These are phyloP conservation scores for Vigna radiata DNA, from an alignment of 306 rosid species.

Conservation along the genomic window DNA sequence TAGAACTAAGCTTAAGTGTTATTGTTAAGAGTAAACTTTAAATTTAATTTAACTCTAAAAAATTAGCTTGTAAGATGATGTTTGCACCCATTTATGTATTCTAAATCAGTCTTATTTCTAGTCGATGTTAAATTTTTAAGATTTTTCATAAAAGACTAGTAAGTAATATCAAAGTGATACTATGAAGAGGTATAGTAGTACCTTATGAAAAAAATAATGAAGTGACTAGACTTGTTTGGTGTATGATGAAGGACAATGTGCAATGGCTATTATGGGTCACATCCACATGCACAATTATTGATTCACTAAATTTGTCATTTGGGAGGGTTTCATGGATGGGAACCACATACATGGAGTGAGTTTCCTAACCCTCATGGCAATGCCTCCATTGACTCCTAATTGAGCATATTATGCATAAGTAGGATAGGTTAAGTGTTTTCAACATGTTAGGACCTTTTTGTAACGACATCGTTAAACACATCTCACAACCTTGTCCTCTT, in stretches of 20 bases:
- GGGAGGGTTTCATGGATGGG: conserved; percentile 7
- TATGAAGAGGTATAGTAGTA: no score
- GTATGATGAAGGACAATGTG: conserved; percentile 28
- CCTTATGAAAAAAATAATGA: not conserved
- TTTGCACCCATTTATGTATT: no score
- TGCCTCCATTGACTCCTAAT: conserved; percentile 7
- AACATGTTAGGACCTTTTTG: not conserved
- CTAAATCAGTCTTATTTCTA: no score
- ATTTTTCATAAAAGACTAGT: no score
- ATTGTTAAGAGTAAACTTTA: no score
- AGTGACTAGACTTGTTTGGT: not conserved
- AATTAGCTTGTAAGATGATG: fast-evolving
- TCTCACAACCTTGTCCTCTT: not conserved
- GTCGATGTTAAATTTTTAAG: no score
- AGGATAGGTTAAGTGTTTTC: not conserved
- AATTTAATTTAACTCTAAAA: no score
- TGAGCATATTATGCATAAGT: not conserved
- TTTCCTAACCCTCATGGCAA: not conserved
- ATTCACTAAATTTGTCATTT: conserved; percentile 42
- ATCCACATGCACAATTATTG: conserved; percentile 38
- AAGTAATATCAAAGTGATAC: no score
- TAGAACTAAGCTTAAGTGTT: no score
- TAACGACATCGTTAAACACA: conserved; percentile 24
- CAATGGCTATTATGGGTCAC: no score
- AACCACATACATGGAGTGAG: conserved; percentile 1